Evolutionary conservation across 139 green algal species (phyloP).

Genomic region (Auxenochlorella protothecoides): DNA sequence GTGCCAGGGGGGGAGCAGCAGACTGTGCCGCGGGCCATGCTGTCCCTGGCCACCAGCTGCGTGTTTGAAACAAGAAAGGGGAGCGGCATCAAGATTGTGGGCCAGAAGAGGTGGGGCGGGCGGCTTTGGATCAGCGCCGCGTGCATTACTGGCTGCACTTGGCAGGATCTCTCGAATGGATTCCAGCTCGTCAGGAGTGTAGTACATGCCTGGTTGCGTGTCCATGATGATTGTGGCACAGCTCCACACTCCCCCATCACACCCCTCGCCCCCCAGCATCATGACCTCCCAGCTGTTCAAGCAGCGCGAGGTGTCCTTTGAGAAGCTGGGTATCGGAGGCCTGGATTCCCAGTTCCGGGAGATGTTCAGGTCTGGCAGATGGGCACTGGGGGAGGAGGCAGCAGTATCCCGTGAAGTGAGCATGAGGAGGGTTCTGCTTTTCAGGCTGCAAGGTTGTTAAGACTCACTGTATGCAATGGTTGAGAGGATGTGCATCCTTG

Average conservation of each 20-base stretch:
- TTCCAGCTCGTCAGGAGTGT: too few relatives aligned
- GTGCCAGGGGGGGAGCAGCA: constrained; percentile 13
- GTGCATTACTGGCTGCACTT: too few relatives aligned
- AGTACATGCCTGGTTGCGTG: background rate
- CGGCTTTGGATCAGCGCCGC: too few relatives aligned
- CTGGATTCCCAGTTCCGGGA: constrained; percentile 92
- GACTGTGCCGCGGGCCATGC: constrained; percentile 26
- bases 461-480: too few relatives aligned
- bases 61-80: constrained; percentile 44
- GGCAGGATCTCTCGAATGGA: too few relatives aligned
- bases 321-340: constrained; percentile 94
- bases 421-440: too few relatives aligned
- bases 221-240: background rate
- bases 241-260: constrained; percentile 3
- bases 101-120: constrained; percentile 31
- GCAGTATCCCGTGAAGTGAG: too few relatives aligned
- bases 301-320: constrained; percentile 85
- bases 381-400: too few relatives aligned
- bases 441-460: too few relatives aligned
- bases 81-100: constrained; percentile 57
- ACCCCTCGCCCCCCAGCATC: constrained; percentile 24
- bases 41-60: constrained; percentile 47
- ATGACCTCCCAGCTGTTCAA: constrained; percentile 87
- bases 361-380: constrained; percentile 67
- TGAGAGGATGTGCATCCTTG: too few relatives aligned